These are phyloP conservation scores for Chlamydomonas schloesseri DNA, from an alignment of 139 green algal species.

Conservation along the genomic window DNA sequence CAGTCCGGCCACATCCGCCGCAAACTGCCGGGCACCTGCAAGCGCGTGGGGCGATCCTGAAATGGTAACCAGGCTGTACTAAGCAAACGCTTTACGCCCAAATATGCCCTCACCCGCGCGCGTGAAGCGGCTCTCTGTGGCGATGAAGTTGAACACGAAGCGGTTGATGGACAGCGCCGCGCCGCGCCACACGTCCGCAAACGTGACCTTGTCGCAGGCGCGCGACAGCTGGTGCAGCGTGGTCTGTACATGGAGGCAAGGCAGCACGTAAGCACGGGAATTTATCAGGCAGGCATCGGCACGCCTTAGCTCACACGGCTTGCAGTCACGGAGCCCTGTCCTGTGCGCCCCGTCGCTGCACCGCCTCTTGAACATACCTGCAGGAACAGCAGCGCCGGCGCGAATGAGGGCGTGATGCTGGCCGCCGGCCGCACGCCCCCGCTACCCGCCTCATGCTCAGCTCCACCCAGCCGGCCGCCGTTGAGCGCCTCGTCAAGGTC, in stretches of 20 bases:
- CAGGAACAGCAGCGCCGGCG: constrained; percentile 41
- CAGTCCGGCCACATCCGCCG: constrained; percentile 41
- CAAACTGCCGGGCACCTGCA: constrained; percentile 44
- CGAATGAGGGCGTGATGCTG: constrained; percentile 45
- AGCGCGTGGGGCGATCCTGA: too few relatives aligned
- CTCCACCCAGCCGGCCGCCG: not conserved
- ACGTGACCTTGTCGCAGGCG: constrained; percentile 29
- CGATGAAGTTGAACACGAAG: constrained; percentile 65
- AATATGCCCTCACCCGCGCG: not conserved
- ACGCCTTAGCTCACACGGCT: too few relatives aligned
- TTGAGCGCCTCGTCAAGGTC: not conserved
- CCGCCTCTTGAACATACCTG: too few relatives aligned
- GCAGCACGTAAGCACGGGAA: too few relatives aligned
- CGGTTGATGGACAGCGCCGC: constrained; percentile 57
- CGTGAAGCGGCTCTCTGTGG: constrained; percentile 55
- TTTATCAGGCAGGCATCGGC: too few relatives aligned
- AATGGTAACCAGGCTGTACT: too few relatives aligned
- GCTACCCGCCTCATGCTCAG: not conserved
- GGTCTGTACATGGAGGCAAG: too few relatives aligned
- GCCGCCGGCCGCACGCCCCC: not conserved
- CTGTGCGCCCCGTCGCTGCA: too few relatives aligned
- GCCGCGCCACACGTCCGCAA: constrained; percentile 35
- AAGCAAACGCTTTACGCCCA: too few relatives aligned
- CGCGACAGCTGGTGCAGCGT: constrained; percentile 17
- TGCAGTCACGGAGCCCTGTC: too few relatives aligned